Conservation (phyloP, 192 early-diverging fungal genomes). For the Backusella liffmaniae region DNA sequence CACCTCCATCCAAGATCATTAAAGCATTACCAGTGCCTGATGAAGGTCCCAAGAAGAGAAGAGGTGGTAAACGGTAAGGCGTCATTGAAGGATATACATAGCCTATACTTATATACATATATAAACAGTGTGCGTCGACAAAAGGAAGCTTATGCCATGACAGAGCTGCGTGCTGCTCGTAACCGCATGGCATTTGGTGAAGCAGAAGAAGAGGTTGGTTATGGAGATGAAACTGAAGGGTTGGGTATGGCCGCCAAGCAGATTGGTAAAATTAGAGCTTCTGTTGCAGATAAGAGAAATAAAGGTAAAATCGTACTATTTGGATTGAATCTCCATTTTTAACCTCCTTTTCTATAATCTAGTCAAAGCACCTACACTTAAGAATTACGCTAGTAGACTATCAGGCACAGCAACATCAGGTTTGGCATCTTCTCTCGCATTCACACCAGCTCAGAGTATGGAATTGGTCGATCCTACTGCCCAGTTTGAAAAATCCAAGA, state of each 20-base stretch:
- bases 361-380: conserved; percentile 57
- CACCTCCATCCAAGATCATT: conserved; percentile 79
- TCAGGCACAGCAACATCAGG: conserved; percentile 66
- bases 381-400: conserved; percentile 37
- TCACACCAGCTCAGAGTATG: conserved; percentile 94
- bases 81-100: too few relatives aligned
- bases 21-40: conserved; percentile 92
- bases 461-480: conserved; percentile 87
- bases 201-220: conserved; percentile 86
- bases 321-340: not conserved
- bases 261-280: conserved; percentile 76
- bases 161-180: conserved; percentile 86
- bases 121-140: conserved; percentile 64
- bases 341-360: not conserved
- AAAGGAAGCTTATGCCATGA: conserved; percentile 80
- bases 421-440: conserved; percentile 83
- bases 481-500: conserved; percentile 56
- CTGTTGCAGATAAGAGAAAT: conserved; percentile 63
- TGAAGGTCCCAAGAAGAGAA: conserved; percentile 85
- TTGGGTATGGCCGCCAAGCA: conserved; percentile 82
- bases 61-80: conserved; percentile 78
- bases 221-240: conserved; percentile 83
- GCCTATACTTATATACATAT: too few relatives aligned
- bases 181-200: conserved; percentile 93
- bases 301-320: conserved; percentile 55